Evolutionary conservation across 345 rosid species (phyloP), one percentile per base, ranked within the genome.

Genomic region (Hibiscus syriacus): DNA sequence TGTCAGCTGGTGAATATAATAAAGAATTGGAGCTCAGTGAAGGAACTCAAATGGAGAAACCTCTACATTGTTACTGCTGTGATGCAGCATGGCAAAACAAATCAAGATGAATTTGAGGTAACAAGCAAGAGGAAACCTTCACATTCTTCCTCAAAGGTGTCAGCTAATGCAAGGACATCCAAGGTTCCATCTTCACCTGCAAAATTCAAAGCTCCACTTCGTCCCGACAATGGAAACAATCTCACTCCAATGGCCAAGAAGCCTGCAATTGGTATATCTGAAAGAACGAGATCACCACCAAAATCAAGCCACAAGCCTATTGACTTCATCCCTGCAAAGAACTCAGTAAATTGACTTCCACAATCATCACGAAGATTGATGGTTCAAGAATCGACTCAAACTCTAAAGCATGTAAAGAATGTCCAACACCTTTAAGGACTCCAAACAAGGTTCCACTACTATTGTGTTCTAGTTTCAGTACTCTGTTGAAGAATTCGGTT

Each of bases 271-370:
- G 80, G 74, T 36, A 23, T 38, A 1, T 64, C 59, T 17, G 77
- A 76, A n/a, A 70, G 64, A 55, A 80, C 55, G 77, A 79, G 74
- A 78, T 69, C 76, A 64, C 81, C 92, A 54, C 96, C 88, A 45
- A 85, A 79, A 67, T 69, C 86, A 64, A 77, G 52, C 55, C 82
- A 70, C 48, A 84, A 69, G 80, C 78, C 91, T 23, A 77, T 81
- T 75, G 80, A 67, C 70, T 82, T 87, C 77, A 86, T 95, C 25
- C 97, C 95, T 57, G 87, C 82, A 1, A 84, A 76, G 93, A 89
- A 78, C 14, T 84, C 61, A 82, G 79, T 55, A 80, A 73, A 76
- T 64, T 87, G 39, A 80, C 92, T 50, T 83, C 93, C 64, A 67
- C 73, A 55, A 83, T 84, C 56, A 81, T 85, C 74, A 38, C 70